phyloP scores from a whole-genome alignment of 805 yeast species.

The Kazachstania kunashirensis region DNA sequence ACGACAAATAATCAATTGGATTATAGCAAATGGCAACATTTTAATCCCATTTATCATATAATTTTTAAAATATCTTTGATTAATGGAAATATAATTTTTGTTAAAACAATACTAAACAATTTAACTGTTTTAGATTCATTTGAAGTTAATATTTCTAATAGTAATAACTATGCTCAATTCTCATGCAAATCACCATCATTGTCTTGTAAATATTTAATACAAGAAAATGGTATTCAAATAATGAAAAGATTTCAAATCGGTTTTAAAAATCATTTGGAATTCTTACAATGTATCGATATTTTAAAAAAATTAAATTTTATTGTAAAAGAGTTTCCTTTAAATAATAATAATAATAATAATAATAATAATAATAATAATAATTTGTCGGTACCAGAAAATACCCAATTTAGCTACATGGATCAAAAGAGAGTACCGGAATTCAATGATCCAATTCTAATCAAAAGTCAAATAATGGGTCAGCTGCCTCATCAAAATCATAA shows the following conservation, averaged over 20 bases:
- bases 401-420: no score
- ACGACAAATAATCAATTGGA: constrained; percentile 8
- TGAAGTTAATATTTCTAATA: not conserved
- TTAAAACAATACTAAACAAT: not conserved
- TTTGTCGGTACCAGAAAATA: no score
- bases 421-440: no score
- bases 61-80: constrained; percentile 3
- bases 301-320: constrained; percentile 7
- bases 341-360: not conserved
- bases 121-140: constrained; percentile 1
- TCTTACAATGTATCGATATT: constrained; percentile 3
- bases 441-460: no score
- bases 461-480: no score
- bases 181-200: constrained; percentile 20
- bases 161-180: constrained; percentile 11
- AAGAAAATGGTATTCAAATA: not conserved
- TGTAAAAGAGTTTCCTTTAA: constrained; percentile 4
- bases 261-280: constrained; percentile 12
- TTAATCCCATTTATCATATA: constrained; percentile 7
- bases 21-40: constrained; percentile 17
- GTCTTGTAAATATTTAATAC: constrained; percentile 21
- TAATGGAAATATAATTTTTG: not conserved
- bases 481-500: no score
- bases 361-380: not conserved
- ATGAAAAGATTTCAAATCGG: constrained; percentile 24